Percentiles rank a stretch among this genome's conserved stretches.
phyloP scores from a whole-genome alignment of 768 basidiomycete genomes.

The Macrocybe gigantea region DNA sequence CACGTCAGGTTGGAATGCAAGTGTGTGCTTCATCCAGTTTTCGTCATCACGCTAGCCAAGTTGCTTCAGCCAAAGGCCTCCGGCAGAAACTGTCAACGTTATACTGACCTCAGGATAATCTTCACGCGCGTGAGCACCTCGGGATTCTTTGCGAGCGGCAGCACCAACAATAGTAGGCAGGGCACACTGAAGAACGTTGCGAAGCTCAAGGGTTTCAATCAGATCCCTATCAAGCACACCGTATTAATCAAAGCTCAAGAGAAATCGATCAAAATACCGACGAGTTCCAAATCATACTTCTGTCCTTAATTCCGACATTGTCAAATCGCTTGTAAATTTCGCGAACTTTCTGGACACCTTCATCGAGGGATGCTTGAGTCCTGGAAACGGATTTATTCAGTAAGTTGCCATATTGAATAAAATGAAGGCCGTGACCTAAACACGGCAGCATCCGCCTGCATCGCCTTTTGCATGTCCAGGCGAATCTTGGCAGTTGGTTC shows the following conservation, averaged over 20 bases:
- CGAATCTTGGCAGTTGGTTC: slow-evolving; percentile 88
- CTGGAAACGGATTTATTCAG: slow-evolving; percentile 28
- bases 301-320: slow-evolving; percentile 93
- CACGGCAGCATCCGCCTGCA: slow-evolving; percentile 97
- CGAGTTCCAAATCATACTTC: slow-evolving; percentile 99
- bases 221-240: slow-evolving; percentile 62
- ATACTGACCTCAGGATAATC: slow-evolving; percentile 84
- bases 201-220: slow-evolving; percentile 93
- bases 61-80: neutral
- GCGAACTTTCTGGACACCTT: slow-evolving; percentile 85
- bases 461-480: slow-evolving; percentile 96
- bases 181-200: slow-evolving; percentile 93
- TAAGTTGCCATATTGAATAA: neutral
- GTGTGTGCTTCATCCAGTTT: slow-evolving; percentile 92
- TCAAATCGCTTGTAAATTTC: slow-evolving; percentile 85
- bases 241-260: slow-evolving; percentile 1
- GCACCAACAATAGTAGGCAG: slow-evolving; percentile 93
- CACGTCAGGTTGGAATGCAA: slow-evolving; percentile 85
- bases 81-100: neutral
- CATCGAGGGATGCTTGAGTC: slow-evolving; percentile 83
- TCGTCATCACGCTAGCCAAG: slow-evolving; percentile 76
- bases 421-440: slow-evolving; percentile 54
- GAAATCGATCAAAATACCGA: slow-evolving; percentile 31
- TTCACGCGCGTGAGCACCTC: slow-evolving; percentile 98
- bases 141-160: slow-evolving; percentile 92